Conservation (phyloP, 345 rosid species). For the Salix arbutifolia region DNA sequence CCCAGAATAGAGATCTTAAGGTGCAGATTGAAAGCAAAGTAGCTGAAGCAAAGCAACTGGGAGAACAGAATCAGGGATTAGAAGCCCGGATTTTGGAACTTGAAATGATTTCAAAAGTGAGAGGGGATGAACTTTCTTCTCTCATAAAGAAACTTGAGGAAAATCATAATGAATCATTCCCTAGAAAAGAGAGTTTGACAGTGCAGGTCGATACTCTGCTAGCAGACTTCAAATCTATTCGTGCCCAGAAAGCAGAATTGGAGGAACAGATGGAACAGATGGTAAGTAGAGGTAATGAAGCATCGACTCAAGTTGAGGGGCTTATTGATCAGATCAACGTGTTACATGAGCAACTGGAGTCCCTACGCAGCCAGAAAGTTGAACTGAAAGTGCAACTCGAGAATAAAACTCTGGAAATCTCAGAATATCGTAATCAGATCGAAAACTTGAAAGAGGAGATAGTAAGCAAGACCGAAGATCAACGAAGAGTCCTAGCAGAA, state of each 20-base stretch:
- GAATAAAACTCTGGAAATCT: slow-evolving; percentile 46
- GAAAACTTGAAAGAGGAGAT: slow-evolving; percentile 29
- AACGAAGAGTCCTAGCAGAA: slow-evolving; percentile 24
- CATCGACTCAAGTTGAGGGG: slow-evolving; percentile 39
- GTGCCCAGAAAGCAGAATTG: slow-evolving; percentile 50
- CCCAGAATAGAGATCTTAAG: slow-evolving; percentile 39
- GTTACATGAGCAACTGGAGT: slow-evolving; percentile 49
- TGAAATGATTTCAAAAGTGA: slow-evolving; percentile 43
- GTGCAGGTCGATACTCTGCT: slow-evolving; percentile 39
- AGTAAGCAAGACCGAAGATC: slow-evolving; percentile 20
- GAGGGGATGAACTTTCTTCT: slow-evolving; percentile 45
- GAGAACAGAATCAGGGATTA: slow-evolving; percentile 38
- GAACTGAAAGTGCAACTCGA: slow-evolving; percentile 52
- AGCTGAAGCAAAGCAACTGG: slow-evolving; percentile 39
- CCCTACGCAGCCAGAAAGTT: slow-evolving; percentile 48
- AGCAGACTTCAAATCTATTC: slow-evolving; percentile 37
- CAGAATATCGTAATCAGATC: slow-evolving; percentile 37
- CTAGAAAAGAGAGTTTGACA: slow-evolving; percentile 52
- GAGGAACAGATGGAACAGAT: slow-evolving; percentile 61
- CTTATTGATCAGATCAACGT: slow-evolving; percentile 46
- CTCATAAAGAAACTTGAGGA: slow-evolving; percentile 52
- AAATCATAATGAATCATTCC: slow-evolving; percentile 44
- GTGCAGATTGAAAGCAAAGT: slow-evolving; percentile 42
- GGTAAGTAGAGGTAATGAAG: slow-evolving; percentile 45
- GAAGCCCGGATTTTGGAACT: slow-evolving; percentile 47